Conservation (phyloP, 306 rosid species). For the Vigna radiata region DNA sequence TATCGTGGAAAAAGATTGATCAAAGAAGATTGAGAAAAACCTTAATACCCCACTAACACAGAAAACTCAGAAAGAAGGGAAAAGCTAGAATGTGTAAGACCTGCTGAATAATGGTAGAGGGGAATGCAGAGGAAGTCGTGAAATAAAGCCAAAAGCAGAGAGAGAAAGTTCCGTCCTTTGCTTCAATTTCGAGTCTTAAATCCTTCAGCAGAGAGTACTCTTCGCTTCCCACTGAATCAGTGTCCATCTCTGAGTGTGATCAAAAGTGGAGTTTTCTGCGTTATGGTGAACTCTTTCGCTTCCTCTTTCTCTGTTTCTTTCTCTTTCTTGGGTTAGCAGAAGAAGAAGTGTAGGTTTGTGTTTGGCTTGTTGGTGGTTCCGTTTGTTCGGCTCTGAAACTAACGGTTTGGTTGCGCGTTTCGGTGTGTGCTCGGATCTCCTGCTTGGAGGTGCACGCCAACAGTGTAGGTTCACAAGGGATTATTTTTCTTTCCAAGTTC, state of each 20-base stretch:
- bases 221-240: conserved; percentile 49
- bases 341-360: background rate
- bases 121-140: conserved; percentile 63
- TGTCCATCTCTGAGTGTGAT: conserved; percentile 47
- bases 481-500: no score
- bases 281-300: background rate
- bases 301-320: no score
- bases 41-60: background rate
- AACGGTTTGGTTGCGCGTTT: background rate
- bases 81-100: conserved; percentile 40
- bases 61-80: background rate
- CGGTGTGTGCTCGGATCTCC: background rate
- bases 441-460: background rate
- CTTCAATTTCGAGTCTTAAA: conserved; percentile 65
- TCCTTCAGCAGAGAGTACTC: conserved; percentile 69
- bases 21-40: background rate
- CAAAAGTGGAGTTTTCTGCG: background rate
- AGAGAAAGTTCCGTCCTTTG: conserved; percentile 58
- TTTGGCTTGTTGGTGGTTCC: background rate
- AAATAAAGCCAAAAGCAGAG: conserved; percentile 90
- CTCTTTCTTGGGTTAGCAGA: background rate
- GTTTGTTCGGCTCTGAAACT: background rate
- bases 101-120: conserved; percentile 73
- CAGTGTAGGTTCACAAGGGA: background rate
- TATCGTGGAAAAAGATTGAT: no score